These are phyloP conservation scores for Nothophaeocryptopus gaeumannii DNA, from an alignment of 2,329 filamentous ascomycete genomes.

Conservation along the genomic window DNA sequence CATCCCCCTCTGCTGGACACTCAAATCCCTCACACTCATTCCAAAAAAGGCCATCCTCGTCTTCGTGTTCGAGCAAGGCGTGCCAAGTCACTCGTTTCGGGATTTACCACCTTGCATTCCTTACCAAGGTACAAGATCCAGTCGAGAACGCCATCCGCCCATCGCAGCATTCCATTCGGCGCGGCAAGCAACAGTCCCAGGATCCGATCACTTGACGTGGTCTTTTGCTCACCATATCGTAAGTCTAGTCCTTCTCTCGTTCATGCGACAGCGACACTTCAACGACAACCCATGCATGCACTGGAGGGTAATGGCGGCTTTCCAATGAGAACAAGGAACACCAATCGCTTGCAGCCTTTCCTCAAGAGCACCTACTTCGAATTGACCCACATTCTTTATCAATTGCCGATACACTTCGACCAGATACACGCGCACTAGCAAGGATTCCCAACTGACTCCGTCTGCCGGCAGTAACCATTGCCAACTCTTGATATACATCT, in stretches of 20 bases:
- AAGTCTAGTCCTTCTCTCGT: background rate
- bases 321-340: background rate
- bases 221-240: background rate
- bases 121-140: slow-evolving; percentile 4
- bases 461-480: slow-evolving; percentile 22
- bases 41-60: too few species aligned
- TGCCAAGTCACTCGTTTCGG: slow-evolving; percentile 3
- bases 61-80: too few species aligned
- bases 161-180: slow-evolving; percentile 14
- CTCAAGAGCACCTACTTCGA: background rate
- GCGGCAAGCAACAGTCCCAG: slow-evolving; percentile 7
- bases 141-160: slow-evolving; percentile 1
- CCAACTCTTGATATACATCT: slow-evolving; percentile 3
- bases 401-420: background rate
- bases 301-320: background rate
- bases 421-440: background rate
- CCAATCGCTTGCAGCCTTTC: background rate
- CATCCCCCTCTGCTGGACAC: too few species aligned
- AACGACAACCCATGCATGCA: background rate
- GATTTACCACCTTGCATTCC: slow-evolving; percentile 15
- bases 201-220: slow-evolving; percentile 9
- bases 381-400: background rate
- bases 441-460: slow-evolving; percentile 21
- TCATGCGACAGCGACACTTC: background rate
- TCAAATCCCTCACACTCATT: too few species aligned